Evolutionary conservation across 2,329 filamentous ascomycete species (phyloP), one percentile per base, ranked within the genome.

Genomic region (Microcyclosporella mali): DNA sequence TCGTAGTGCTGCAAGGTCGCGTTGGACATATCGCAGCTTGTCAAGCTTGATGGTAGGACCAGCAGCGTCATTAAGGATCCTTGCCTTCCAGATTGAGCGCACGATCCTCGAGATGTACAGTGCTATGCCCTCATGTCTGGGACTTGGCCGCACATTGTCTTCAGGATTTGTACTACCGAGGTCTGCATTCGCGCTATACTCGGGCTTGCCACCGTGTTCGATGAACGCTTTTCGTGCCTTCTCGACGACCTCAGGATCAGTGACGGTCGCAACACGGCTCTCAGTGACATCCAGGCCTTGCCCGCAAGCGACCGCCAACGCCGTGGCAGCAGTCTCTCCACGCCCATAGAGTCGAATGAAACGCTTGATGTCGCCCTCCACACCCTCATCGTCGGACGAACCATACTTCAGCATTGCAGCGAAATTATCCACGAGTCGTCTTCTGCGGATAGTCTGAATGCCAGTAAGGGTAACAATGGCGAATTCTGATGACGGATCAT

Each of bases 381-480:
- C 69, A 3, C 85, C 86, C 50, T 95, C 87, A 6, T 85, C 83
- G 11, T 85, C 84, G 3, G 80, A 77, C 2, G 58, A 56, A 8
- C 53, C 52, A 50, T 77, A 78, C 41, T 87, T 78, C 37, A 95
- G 81, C 15, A 88, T 79, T 0, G 85, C 78, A 3, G 90, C 88
- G 64, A 98, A 94, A 7, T 94, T 84, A 60, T 98, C 92, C 1
- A 97, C 88, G 4, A 97, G 74, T 41, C 92, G 77, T 57, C 88
- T 78, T 37, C 92, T 76, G 41, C 88, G 82, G 41, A 97, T 79
- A 6, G 94, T 77, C 57, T 95, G 88, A 40, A 98, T 79, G 2
- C 92, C 92, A 11, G 80, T 88, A 56, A 92, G 94, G 25, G 92
- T 97, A 41, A 98, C 74, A 35, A 98, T 80, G 1, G 90, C 92